A percentile compares a stretch with the other conserved stretches of the same genome.
Evolutionary conservation across 352 stramenopile genomes (phyloP).

Genomic region (Peronospora belbahrii): DNA sequence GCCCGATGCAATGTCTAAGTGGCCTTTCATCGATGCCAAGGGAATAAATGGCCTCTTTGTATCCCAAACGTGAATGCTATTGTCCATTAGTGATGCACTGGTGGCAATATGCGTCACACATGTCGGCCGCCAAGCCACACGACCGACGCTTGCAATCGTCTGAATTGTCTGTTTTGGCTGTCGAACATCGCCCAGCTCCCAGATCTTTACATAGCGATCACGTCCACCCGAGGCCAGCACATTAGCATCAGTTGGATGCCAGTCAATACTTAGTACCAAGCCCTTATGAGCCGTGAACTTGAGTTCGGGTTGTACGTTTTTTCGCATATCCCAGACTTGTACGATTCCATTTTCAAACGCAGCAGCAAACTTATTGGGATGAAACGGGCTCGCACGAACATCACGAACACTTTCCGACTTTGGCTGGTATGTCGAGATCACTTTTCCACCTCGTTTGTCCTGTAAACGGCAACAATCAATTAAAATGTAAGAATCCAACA

Average conservation of each 20-base stretch:
- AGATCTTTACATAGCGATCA: conserved; percentile 85
- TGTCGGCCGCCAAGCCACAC: conserved; percentile 71
- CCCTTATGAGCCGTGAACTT: conserved; percentile 86
- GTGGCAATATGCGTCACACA: conserved; percentile 78
- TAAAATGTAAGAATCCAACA: neutral
- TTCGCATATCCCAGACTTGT: conserved; percentile 83
- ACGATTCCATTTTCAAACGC: conserved; percentile 85
- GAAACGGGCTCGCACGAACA: conserved; percentile 66
- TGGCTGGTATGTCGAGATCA: conserved; percentile 69
- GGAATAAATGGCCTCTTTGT: conserved; percentile 78
- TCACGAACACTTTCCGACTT: conserved; percentile 84
- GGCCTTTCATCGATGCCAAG: conserved; percentile 78
- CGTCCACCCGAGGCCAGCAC: conserved; percentile 72
- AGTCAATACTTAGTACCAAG: conserved; percentile 76
- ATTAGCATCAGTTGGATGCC: conserved; percentile 61
- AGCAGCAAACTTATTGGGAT: conserved; percentile 69
- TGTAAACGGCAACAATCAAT: conserved; percentile 10
- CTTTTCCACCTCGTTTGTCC: conserved; percentile 69
- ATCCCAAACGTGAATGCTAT: conserved; percentile 86
- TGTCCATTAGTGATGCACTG: conserved; percentile 78
- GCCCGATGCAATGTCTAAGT: conserved; percentile 72
- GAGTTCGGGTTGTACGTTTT: conserved; percentile 69
- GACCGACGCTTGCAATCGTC: conserved; percentile 78
- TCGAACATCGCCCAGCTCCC: conserved; percentile 59
- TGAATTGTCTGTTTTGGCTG: conserved; percentile 82